These are phyloP conservation scores for Clonostachys solani DNA, from an alignment of 2,329 filamentous ascomycete genomes.

Conservation along the genomic window DNA sequence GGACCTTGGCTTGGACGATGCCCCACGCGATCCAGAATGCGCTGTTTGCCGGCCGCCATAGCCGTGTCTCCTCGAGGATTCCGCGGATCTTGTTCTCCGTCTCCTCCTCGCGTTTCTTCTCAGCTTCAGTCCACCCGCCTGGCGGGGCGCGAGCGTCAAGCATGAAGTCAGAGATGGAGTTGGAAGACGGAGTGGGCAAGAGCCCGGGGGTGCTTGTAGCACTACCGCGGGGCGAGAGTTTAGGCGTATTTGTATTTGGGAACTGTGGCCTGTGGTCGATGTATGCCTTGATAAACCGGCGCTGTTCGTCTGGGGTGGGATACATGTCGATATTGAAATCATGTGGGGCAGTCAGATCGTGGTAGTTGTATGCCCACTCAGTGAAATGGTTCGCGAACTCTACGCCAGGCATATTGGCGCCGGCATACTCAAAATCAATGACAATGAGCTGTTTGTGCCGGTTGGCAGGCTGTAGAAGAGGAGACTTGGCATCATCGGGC, in stretches of 20 bases:
- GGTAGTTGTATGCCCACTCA: slow-evolving; percentile 98
- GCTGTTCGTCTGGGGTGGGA: slow-evolving; percentile 76
- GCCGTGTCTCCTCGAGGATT: slow-evolving; percentile 71
- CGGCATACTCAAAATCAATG: slow-evolving; percentile 97
- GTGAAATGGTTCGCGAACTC: slow-evolving; percentile 99
- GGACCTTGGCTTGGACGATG: slow-evolving; percentile 87
- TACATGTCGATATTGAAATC: slow-evolving; percentile 68
- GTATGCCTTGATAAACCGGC: slow-evolving; percentile 81
- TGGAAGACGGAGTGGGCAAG: slow-evolving; percentile 31
- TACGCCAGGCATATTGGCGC: slow-evolving; percentile 77
- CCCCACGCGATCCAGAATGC: slow-evolving; percentile 96
- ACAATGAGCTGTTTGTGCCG: slow-evolving; percentile 95
- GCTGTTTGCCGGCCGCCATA: slow-evolving; percentile 86
- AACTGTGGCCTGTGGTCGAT: slow-evolving; percentile 74
- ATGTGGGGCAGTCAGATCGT: slow-evolving; percentile 62
- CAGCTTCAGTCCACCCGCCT: slow-evolving; percentile 44
- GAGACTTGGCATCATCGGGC: slow-evolving; percentile 70
- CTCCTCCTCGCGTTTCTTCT: slow-evolving; percentile 57
- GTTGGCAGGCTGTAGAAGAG: slow-evolving; percentile 82
- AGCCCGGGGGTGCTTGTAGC: slow-evolving; percentile 17
- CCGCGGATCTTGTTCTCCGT: slow-evolving; percentile 64
- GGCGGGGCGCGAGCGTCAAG: slow-evolving; percentile 67
- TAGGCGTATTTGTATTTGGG: slow-evolving; percentile 48
- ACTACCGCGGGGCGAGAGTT: slow-evolving; percentile 39
- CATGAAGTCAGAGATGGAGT: slow-evolving; percentile 68